Base-by-base conservation (phyloP, 306 rosid genomes). In the Senna tora region DNA sequence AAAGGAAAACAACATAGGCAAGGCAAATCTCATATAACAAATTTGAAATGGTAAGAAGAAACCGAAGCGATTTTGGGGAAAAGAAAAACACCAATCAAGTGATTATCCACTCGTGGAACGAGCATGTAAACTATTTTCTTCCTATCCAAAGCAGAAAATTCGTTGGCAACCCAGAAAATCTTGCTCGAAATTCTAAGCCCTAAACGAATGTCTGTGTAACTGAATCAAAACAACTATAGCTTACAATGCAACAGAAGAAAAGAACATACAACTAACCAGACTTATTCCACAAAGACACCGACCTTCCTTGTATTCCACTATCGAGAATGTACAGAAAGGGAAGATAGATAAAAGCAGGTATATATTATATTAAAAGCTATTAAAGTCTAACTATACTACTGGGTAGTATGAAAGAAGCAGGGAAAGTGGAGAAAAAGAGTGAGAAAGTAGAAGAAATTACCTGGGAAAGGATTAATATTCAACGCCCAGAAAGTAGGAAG, bases 381-480 rank as follows among this genome's bases (percentile, higher is more conserved):
- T 60, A 30, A 41, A 20, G 50, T 2, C 2, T 5, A 21, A 20
- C 9, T 9, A 11, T n/a, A n/a, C n/a, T n/a, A n/a, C n/a, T n/a
- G n/a, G n/a, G n/a, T n/a, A n/a, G n/a, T n/a, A n/a, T n/a, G 6
- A 20, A 67, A 17, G 33, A 66, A 6, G 11, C 42, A 28, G 2
- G 22, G 56, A 46, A 30, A 12, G 21, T n/a, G 15, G 22, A 49
- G 72, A 66, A 49, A 28, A n/a, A 9, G 17, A 66, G 6, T 11
- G 7, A 49, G 19, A 19, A 32, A 13, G 69, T 7, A 25, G 46
- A 42, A 5, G 16, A 59, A 75, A 12, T 53, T 75, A 83, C 87
- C 87, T 67, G 0, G 45, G 13, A 55, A 39, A 54, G 3, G 4
- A 19, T 30, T 28, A 0, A 16, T 58, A 50, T 65, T 58, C 56